Percentiles rank a stretch among this genome's conserved stretches.
Evolutionary conservation across 257 asterid species (phyloP).

Genomic region (Solanum appendiculatum): DNA sequence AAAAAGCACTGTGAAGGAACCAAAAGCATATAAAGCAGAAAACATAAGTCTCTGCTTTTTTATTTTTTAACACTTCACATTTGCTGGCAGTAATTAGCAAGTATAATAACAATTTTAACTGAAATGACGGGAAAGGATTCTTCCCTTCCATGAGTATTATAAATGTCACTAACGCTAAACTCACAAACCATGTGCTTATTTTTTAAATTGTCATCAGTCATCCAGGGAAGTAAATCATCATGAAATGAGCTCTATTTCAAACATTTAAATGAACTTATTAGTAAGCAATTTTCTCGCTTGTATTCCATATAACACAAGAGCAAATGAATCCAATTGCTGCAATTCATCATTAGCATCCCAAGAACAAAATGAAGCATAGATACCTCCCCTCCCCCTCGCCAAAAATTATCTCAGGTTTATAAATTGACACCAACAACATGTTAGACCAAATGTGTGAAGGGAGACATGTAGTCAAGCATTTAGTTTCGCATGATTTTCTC

Average conservation of each 20-base stretch:
- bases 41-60: background rate
- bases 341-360: background rate
- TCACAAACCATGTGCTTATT: background rate
- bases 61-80: background rate
- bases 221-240: background rate
- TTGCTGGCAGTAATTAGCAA: background rate
- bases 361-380: background rate
- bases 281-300: background rate
- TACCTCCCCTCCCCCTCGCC: background rate
- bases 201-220: background rate
- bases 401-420: background rate
- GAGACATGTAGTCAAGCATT: background rate
- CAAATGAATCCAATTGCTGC: background rate
- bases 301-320: background rate
- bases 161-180: background rate
- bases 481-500: background rate
- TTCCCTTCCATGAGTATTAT: background rate
- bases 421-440: background rate
- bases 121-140: background rate
- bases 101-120: background rate
- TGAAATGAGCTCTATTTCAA: background rate
- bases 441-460: background rate
- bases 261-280: background rate
- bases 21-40: background rate
- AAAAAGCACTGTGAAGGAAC: background rate